Base-by-base conservation (phyloP, 2,329 filamentous ascomycete species). In the Zymoseptoria ardabiliae region DNA sequence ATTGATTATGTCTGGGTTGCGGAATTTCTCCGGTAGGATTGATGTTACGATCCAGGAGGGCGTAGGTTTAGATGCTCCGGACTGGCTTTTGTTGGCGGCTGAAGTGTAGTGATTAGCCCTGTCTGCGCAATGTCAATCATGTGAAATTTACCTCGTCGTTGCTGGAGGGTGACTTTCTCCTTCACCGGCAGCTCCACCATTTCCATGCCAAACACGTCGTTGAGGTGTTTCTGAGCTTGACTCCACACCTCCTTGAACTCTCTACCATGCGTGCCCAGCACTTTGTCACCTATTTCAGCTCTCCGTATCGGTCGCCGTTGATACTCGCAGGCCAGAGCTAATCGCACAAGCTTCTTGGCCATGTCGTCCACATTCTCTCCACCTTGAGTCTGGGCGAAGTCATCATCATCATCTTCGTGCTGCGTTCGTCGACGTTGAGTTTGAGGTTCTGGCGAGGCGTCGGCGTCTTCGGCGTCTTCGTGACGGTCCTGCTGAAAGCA, bases 171-270 rank as follows among this genome's bases (percentile, higher is more conserved):
- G 54, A 89, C 82, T 73, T 91, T 95, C 69, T 97, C 93, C 69
- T 83, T 84, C 1, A 82, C 79, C 0, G 94, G 91, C 54, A 97
- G 79, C 75, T 97, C 92, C 3, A 85, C 81, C 80, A 99, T 83
- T 72, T 92, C 83, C 91, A 97, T 96, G n/a, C 94, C 94, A 75
- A 96, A 97, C 1, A 86, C 81, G 1, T 77, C 76, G 53, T 81
- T 79, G 45, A 99, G 77, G 65, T 89, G 83, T 35, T 78, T 75
- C 72, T 99, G 93, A 50, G 93, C 90, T 49, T 82, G 78, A 0
- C 83, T 82, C 69, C 96, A 97, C 3, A 97, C 85, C 11, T 76
- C 73, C 71, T 85, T 91, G 73, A 97, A 97, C 41, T 85, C 78
- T 30, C 87, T 81, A 8, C 86, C 82, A 52, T 85, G 81, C 19